Evolutionary conservation across 495 filamentous ascomycete genomes (phyloP), one percentile per base, ranked within the genome.

Genomic region (Chaetomium cochliodes): DNA sequence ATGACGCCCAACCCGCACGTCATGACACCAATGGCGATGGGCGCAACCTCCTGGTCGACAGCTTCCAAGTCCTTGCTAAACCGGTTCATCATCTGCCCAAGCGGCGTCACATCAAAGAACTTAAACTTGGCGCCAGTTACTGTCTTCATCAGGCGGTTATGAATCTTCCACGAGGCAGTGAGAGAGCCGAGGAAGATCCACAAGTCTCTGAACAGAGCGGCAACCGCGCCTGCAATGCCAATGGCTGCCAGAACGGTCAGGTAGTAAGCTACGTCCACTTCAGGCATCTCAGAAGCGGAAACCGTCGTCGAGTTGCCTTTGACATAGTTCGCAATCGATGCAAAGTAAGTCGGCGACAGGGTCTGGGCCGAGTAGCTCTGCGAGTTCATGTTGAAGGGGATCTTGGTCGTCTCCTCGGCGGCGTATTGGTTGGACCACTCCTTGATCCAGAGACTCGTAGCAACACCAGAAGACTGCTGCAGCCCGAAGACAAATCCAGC

Each of bases 31-130:
- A 86, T 90, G 23, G 96, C 92, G 60, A 96, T 86, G 22, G 93
- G 90, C 1, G 94, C 92, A 62, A 98, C 90, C 73, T 98, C 94
- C 75, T 99, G 96, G 66, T 99, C 96, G 64, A 99, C 81, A 6
- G 92, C 87, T 73, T 99, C 94, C 28, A 98, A 82, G 75, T 98
- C 96, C 75, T 97, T 98, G 66, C 93, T 97, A 76, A 99, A 99
- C 44, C 96, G 84, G 75, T 99, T 99, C 90, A 98, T 98, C 67
- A 99, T 83, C 75, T 97, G 94, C 15, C 96, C 96, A 0, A 97
- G 85, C 7, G 96, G 96, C 2, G 96, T 99, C 2, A 92, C 91
- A 74, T 99, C 96, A 73, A 99, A 99, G 81, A 99, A 99, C 67
- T 90, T 90, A 79, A 98, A 96, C 71, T 91, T 92, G 18, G 96